These are phyloP conservation scores for Tetrahymena thermophila DNA, from an alignment of 73 alveolate genomes.

Conservation along the genomic window DNA sequence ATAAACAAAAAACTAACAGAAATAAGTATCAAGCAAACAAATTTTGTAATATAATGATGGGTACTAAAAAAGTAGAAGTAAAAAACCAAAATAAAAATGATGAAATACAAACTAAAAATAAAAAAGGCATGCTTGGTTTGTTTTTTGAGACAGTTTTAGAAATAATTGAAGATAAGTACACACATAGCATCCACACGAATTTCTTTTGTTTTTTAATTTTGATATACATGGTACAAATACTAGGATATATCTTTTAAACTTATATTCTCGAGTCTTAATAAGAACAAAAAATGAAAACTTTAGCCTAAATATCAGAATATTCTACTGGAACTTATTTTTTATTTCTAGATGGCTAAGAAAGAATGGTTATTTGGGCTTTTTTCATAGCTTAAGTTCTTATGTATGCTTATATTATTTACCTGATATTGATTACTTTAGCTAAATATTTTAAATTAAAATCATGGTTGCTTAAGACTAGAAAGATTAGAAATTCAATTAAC, in stretches of 20 bases:
- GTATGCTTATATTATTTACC: neutral
- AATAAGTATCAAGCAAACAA: neutral
- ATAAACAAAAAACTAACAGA: neutral
- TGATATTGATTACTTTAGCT: neutral
- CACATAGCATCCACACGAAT: neutral
- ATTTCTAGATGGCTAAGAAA: neutral
- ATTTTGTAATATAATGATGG: neutral
- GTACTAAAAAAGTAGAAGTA: neutral
- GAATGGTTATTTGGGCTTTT: neutral
- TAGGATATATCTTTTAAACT: neutral
- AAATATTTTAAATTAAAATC: neutral
- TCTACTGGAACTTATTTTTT: neutral
- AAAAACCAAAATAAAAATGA: neutral
- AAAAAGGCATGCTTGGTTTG: neutral
- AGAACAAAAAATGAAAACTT: neutral
- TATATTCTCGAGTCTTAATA: neutral
- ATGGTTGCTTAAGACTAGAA: neutral
- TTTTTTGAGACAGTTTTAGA: neutral
- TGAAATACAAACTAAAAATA: neutral
- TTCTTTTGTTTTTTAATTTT: neutral
- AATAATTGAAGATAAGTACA: neutral
- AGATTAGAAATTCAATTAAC: neutral
- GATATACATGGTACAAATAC: neutral
- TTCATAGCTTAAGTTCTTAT: neutral
- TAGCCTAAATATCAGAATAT: neutral